Percentiles rank a stretch among this genome's conserved stretches.
These are phyloP conservation scores for Erodium trifolium DNA, from an alignment of 441 rosid species.

Conservation along the genomic window DNA sequence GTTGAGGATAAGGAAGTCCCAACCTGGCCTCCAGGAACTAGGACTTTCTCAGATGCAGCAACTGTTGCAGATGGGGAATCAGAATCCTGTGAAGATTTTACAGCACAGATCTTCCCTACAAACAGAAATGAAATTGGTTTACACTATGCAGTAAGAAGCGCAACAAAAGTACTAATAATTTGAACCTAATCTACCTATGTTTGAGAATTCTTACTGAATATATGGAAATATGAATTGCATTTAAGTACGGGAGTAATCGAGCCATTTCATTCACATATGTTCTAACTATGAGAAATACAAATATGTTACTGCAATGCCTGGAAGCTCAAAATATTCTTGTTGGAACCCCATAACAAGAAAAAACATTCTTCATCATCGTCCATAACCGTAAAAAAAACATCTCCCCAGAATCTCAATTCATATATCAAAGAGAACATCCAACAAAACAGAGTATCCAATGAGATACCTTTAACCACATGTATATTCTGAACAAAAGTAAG, in stretches of 20 bases:
- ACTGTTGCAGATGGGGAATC: constrained; percentile 45
- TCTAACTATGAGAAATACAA: not conserved
- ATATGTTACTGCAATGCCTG: not conserved
- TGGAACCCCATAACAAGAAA: not conserved
- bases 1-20: constrained; percentile 37
- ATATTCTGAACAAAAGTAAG: not conserved
- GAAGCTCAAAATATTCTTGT: not conserved
- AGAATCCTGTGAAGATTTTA: constrained; percentile 52
- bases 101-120: constrained; percentile 58
- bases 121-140: constrained; percentile 13
- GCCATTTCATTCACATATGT: not conserved
- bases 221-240: not conserved
- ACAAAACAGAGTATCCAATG: not conserved
- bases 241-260: not conserved
- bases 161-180: not conserved
- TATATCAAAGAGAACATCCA: not conserved
- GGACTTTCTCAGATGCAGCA: constrained; percentile 51
- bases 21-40: constrained; percentile 46
- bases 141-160: constrained; percentile 1
- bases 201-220: not conserved
- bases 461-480: not conserved
- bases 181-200: not conserved
- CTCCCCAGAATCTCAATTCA: not conserved
- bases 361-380: not conserved
- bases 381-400: not conserved